Conservation (phyloP, 257 asterid species). For the Fraxinus pennsylvanica region DNA sequence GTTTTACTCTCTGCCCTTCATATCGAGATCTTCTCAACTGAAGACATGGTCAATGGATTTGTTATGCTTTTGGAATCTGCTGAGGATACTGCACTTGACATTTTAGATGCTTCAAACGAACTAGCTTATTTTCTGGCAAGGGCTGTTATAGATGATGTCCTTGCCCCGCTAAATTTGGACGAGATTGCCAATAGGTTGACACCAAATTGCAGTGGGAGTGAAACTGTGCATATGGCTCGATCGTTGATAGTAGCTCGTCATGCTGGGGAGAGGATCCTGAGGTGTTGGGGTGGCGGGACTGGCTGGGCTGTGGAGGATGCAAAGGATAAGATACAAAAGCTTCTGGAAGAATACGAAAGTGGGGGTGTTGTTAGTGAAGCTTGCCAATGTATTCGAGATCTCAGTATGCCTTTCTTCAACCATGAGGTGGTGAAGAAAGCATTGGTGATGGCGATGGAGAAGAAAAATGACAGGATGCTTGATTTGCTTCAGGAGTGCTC, state of each 20-base stretch:
- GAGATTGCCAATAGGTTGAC: conserved; percentile 67
- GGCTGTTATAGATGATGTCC: conserved; percentile 89
- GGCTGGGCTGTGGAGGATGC: conserved; percentile 99
- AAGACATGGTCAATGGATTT: conserved; percentile 84
- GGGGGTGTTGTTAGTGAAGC: conserved; percentile 87
- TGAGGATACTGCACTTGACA: conserved; percentile 91
- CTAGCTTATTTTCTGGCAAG: conserved; percentile 88
- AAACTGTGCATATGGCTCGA: conserved; percentile 72
- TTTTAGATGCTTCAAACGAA: conserved; percentile 84
- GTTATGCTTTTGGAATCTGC: conserved; percentile 87
- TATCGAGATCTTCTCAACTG: conserved; percentile 81
- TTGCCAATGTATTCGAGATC: conserved; percentile 92
- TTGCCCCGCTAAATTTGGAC: conserved; percentile 83
- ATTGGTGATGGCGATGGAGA: conserved; percentile 99
- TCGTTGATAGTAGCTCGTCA: conserved; percentile 87
- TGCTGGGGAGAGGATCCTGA: conserved; percentile 97
- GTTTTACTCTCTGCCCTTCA: conserved; percentile 87
- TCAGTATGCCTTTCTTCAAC: conserved; percentile 88
- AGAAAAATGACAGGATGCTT: conserved; percentile 91
- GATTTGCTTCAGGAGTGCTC: conserved; percentile 75
- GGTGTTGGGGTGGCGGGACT: conserved; percentile 99
- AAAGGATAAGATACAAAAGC: conserved; percentile 92
- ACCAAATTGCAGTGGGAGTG: conserved; percentile 72
- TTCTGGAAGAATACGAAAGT: conserved; percentile 91
- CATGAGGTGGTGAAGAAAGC: conserved; percentile 99